Conservation (phyloP, 2,329 filamentous ascomycete species). For the Mariannaea elegans region DNA sequence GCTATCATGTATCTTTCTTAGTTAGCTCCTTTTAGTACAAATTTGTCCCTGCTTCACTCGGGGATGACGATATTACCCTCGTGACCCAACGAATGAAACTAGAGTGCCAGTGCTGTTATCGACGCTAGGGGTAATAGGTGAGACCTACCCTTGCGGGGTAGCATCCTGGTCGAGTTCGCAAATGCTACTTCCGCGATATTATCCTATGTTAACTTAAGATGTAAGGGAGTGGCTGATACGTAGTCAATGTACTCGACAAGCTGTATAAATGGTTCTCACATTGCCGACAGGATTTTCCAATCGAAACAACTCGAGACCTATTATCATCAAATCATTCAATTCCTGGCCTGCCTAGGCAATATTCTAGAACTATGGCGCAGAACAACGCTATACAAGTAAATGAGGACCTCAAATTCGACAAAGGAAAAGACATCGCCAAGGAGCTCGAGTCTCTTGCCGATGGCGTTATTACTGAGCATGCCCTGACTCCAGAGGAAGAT, state of each 20-base stretch:
- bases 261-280: background rate
- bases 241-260: background rate
- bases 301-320: background rate
- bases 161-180: no score
- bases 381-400: background rate
- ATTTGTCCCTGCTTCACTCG: no score
- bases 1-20: background rate
- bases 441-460: conserved; percentile 13
- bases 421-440: background rate
- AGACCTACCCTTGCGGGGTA: background rate
- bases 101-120: no score
- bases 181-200: no score
- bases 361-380: background rate
- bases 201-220: background rate
- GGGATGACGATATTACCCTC: background rate
- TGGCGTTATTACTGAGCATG: background rate
- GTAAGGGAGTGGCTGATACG: background rate
- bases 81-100: background rate
- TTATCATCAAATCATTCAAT: no score
- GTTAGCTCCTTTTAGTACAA: background rate
- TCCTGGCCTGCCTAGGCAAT: no score
- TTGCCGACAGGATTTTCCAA: background rate
- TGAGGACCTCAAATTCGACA: background rate
- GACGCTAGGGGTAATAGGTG: background rate
- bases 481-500: conserved; percentile 8